Percentiles rank a stretch among this genome's conserved stretches.
phyloP scores from a whole-genome alignment of 2,329 filamentous ascomycete species.

The Aspergillus sp. region DNA sequence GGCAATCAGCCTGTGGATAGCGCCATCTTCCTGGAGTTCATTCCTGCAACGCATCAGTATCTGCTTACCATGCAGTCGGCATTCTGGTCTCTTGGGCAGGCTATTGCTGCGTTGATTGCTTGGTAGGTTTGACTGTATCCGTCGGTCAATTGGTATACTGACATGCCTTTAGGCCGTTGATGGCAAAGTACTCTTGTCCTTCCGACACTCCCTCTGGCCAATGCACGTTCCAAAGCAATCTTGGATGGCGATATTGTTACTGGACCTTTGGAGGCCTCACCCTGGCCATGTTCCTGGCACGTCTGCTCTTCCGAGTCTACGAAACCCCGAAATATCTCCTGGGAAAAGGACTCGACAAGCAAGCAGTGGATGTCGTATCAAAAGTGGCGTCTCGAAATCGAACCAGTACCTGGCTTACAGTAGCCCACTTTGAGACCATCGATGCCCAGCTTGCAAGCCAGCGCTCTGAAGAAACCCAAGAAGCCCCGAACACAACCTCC shows the following conservation, averaged over 20 bases:
- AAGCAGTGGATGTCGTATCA: constrained; percentile 20
- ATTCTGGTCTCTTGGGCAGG: constrained; percentile 20
- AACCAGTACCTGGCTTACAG: constrained; percentile 19
- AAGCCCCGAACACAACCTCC: no score
- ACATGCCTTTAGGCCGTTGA: constrained; percentile 18
- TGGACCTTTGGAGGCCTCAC: constrained; percentile 25
- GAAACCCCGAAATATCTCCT: constrained; percentile 23
- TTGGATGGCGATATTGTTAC: constrained; percentile 24
- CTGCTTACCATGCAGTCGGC: constrained; percentile 18
- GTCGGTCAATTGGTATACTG: not conserved
- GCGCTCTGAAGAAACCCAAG: no score
- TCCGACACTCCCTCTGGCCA: no score
- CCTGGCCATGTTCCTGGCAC: constrained; percentile 20
- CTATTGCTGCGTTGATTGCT: constrained; percentile 3
- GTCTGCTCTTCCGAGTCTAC: constrained; percentile 15
- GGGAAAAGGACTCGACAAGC: constrained; percentile 16
- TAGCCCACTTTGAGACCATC: constrained; percentile 18
- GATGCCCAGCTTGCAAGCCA: not conserved
- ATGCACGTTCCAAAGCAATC: no score
- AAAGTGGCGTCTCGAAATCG: constrained; percentile 19
- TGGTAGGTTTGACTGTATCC: no score
- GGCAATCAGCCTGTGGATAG: constrained; percentile 19
- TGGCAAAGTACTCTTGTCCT: constrained; percentile 19
- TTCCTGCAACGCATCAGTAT: constrained; percentile 23
- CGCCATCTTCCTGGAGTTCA: constrained; percentile 17